phyloP scores from a whole-genome alignment of 306 rosid species.

The Castanospermum australe region DNA sequence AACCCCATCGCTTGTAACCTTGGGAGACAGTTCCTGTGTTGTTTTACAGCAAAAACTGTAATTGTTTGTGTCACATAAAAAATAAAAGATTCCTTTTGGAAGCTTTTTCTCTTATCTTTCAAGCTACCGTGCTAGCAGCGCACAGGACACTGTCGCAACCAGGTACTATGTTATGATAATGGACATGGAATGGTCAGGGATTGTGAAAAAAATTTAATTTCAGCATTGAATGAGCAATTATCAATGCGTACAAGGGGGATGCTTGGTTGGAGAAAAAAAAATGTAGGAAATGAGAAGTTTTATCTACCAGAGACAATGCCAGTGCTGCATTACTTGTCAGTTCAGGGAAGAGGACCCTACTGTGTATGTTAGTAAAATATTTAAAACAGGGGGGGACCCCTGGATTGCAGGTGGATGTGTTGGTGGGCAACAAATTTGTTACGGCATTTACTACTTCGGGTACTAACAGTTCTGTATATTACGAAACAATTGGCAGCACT shows the following conservation, averaged over 20 bases:
- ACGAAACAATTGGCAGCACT: constrained; percentile 35
- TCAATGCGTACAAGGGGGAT: constrained; percentile 2
- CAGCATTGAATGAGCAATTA: background rate
- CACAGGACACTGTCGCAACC: background rate
- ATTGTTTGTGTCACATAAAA: background rate
- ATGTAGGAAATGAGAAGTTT: background rate
- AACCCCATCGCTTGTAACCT: background rate
- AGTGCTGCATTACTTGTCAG: constrained; percentile 26
- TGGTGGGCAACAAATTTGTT: constrained; percentile 48
- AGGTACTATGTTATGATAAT: background rate
- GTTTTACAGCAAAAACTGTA: constrained; percentile 10
- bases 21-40: background rate
- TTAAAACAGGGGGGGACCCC: constrained; percentile 40
- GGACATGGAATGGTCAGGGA: background rate
- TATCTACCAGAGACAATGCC: constrained; percentile 17
- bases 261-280: background rate
- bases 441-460: constrained; percentile 42
- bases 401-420: constrained; percentile 36
- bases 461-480: constrained; percentile 5
- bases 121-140: background rate
- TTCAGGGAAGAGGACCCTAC: constrained; percentile 19
- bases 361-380: background rate
- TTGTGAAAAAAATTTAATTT: background rate
- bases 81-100: background rate
- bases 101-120: background rate